Conservation (phyloP, 1,284 basidiomycete genomes). For the Cryptococcus sp. region DNA sequence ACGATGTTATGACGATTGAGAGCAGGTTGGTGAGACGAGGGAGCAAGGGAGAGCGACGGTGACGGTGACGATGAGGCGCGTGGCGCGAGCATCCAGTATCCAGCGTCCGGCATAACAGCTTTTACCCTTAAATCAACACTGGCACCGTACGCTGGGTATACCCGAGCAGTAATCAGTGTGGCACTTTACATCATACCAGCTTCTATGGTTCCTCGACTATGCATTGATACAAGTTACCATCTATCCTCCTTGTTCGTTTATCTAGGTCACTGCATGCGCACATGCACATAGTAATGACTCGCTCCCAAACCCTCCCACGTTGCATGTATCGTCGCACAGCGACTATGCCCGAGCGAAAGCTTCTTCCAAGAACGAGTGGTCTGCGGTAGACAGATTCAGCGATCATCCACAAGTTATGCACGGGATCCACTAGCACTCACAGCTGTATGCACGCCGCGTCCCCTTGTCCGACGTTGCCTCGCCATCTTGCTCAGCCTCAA, state of each 20-base stretch:
- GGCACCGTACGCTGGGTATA: background rate
- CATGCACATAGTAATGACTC: too few species aligned
- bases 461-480: constrained; percentile 12
- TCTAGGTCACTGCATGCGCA: too few species aligned
- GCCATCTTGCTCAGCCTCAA: constrained; percentile 20
- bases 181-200: constrained; percentile 17
- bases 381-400: constrained; percentile 15
- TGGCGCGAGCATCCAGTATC: constrained; percentile 4
- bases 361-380: constrained; percentile 44
- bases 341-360: constrained; percentile 32
- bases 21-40: background rate
- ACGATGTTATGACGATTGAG: constrained; percentile 10
- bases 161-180: constrained; percentile 19
- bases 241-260: too few species aligned
- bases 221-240: constrained; percentile 2
- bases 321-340: background rate
- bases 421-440: constrained; percentile 31
- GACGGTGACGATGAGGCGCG: background rate
- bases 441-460: constrained; percentile 37
- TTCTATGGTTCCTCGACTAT: constrained; percentile 4
- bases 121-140: too few species aligned
- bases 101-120: background rate
- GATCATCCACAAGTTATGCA: background rate
- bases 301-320: background rate
- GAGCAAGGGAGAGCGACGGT: background rate